Percentiles rank a stretch among this genome's conserved stretches.
These are phyloP conservation scores for Tanacetum coccineum DNA, from an alignment of 129 eudicot genomes.

Conservation along the genomic window DNA sequence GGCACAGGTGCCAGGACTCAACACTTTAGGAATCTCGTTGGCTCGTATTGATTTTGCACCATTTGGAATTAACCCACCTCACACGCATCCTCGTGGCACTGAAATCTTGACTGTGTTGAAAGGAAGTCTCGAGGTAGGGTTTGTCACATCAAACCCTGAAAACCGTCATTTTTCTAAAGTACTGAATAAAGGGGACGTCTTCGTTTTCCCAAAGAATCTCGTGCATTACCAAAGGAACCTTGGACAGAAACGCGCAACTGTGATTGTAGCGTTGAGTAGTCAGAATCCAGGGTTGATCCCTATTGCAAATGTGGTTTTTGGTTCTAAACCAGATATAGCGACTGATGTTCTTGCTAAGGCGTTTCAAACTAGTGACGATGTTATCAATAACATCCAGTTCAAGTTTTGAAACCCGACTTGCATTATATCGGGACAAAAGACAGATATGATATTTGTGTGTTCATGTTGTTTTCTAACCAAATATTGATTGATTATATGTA, in stretches of 20 bases:
- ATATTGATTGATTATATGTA: background rate
- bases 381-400: constrained; percentile 13
- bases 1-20: constrained; percentile 32
- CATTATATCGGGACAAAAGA: background rate
- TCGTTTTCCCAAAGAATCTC: constrained; percentile 32
- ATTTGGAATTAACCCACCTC: constrained; percentile 37
- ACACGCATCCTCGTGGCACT: constrained; percentile 33
- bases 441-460: background rate
- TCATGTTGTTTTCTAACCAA: background rate
- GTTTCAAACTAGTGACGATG: constrained; percentile 21
- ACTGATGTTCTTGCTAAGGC: constrained; percentile 37
- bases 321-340: constrained; percentile 33
- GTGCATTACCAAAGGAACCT: constrained; percentile 31
- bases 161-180: constrained; percentile 27
- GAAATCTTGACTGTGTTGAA: constrained; percentile 28
- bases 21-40: constrained; percentile 38
- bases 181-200: constrained; percentile 29
- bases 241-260: constrained; percentile 25
- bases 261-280: constrained; percentile 29
- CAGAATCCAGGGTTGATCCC: constrained; percentile 29
- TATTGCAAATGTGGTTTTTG: constrained; percentile 30
- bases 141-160: constrained; percentile 36
- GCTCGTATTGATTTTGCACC: constrained; percentile 33
- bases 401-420: constrained; percentile 17
- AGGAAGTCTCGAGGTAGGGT: constrained; percentile 38